Evolutionary conservation across 768 basidiomycete species (phyloP).

Genomic region (Hygrocybe coccinea): DNA sequence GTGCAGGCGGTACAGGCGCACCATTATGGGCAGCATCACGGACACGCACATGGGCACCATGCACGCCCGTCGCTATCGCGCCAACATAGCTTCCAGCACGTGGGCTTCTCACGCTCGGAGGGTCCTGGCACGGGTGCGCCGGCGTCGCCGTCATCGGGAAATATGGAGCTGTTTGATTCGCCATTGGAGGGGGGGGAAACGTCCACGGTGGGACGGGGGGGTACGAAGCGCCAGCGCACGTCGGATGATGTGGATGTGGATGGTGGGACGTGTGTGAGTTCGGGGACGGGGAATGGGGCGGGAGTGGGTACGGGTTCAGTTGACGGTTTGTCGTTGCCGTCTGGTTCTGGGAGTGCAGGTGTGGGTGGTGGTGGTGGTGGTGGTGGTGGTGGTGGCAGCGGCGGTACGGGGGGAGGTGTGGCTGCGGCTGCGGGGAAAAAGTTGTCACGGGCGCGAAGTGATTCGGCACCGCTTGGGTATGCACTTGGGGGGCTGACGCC

Average conservation of each 20-base stretch:
- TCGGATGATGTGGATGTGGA: constrained; percentile 31
- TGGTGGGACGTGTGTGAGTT: constrained; percentile 18
- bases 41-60: constrained; percentile 20
- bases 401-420: neutral
- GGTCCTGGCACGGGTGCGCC: constrained; percentile 34
- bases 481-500: constrained; percentile 26
- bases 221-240: constrained; percentile 52
- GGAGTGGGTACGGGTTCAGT: too few relatives aligned
- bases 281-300: neutral
- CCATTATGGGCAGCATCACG: constrained; percentile 25
- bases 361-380: too few relatives aligned
- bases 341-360: neutral
- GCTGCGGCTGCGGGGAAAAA: constrained; percentile 31
- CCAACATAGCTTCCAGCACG: constrained; percentile 58
- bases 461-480: constrained; percentile 64
- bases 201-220: constrained; percentile 1
- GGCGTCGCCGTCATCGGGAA: constrained; percentile 38
- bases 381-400: too few relatives aligned
- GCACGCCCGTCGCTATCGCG: constrained; percentile 44
- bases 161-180: constrained; percentile 46
- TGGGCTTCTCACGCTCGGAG: constrained; percentile 36
- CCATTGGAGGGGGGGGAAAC: constrained; percentile 17
- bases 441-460: constrained; percentile 57
- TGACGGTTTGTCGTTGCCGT: neutral
- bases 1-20: neutral